Base-by-base conservation (phyloP, 345 rosid genomes). In the Populus simonii region DNA sequence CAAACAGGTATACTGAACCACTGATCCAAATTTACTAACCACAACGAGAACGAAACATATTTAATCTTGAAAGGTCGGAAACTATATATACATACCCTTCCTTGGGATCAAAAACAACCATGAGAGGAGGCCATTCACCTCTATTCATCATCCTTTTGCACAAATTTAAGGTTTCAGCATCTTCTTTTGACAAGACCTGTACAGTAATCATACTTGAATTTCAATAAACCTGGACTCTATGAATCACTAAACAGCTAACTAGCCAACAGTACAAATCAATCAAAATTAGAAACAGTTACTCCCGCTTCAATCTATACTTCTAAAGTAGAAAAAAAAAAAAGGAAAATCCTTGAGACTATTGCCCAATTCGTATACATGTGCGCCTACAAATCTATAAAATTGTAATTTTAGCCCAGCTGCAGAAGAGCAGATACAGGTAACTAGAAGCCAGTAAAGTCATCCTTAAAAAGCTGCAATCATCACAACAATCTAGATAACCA, bases 111-210 rank as follows among this genome's bases (percentile, higher is more conserved):
- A 82, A 82, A 53, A 70, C 81, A 43, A 82, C 79, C 76, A 82
- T 66, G 16, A 82, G 81, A 5, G 84, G 84, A 3, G 79, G 81
- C 66, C 84, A 82, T 74, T 82, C 84, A 29, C 84, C 84, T 45
- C 84, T 70, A 20, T 82, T 65, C 84, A 82, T 78, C 84, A 82
- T 82, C 3, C 20, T 55, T 51, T 70, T 78, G 65, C 84, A 82
- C 62, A 70, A 43, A 38, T 81, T 69, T 70, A 81, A 81, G 74
- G 78, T 62, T n/a, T 47, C 84, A 12, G 53, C 61, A 38, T 81
- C 84, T 73, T 81, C 84, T 57, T 77, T 81, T 8, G 80, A 55
- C 80, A 81, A 36, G 1, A 81, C 84, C 84, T 81, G 71, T 16
- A 23, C 73, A 4, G n/a, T 63, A 65, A 29, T 15, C 66, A 45